Percentiles rank a stretch among this genome's conserved stretches.
phyloP scores from a whole-genome alignment of 108 stramenopile genomes.

The Pinguiococcus pyrenoidosus region DNA sequence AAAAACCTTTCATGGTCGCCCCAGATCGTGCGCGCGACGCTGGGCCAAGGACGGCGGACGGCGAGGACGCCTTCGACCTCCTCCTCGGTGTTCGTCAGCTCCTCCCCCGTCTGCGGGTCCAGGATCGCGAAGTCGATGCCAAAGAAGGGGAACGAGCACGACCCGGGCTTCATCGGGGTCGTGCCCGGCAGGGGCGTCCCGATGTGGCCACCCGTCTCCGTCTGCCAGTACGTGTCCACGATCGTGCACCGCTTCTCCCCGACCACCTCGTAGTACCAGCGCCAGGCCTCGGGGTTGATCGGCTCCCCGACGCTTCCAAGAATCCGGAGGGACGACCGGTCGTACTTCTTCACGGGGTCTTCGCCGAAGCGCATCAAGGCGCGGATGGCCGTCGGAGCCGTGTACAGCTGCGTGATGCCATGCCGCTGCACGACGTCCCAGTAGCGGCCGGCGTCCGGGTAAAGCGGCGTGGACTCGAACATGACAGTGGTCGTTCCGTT shows the following conservation, averaged over 20 bases:
- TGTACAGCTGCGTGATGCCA: slow-evolving; percentile 72
- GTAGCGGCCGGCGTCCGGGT: slow-evolving; percentile 78
- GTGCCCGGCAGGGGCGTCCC: slow-evolving; percentile 81
- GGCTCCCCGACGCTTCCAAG: slow-evolving; percentile 95
- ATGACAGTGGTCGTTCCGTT: slow-evolving; percentile 82
- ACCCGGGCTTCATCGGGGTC: slow-evolving; percentile 88
- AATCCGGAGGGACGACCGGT: slow-evolving; percentile 56
- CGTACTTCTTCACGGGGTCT: slow-evolving; percentile 61
- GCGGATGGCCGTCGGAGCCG: slow-evolving; percentile 93
- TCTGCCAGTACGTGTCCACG: slow-evolving; percentile 97
- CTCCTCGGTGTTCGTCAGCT: slow-evolving; percentile 42
- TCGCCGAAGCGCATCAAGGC: slow-evolving; percentile 81
- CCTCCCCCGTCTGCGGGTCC: slow-evolving; percentile 60
- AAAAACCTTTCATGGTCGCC: slow-evolving; percentile 88
- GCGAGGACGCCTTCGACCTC: slow-evolving; percentile 76
- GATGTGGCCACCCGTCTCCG: slow-evolving; percentile 93
- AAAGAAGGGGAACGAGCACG: slow-evolving; percentile 78
- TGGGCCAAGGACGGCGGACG: slow-evolving; percentile 83
- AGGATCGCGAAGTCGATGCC: slow-evolving; percentile 83
- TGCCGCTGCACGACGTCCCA: slow-evolving; percentile 83
- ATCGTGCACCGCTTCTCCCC: slow-evolving; percentile 69
- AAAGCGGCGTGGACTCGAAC: slow-evolving; percentile 86
- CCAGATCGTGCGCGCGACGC: slow-evolving; percentile 78
- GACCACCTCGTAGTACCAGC: slow-evolving; percentile 89
- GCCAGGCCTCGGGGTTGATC: slow-evolving; percentile 97